Base-by-base conservation (phyloP, 495 filamentous ascomycete genomes). In the Jackrogersella minutella region DNA sequence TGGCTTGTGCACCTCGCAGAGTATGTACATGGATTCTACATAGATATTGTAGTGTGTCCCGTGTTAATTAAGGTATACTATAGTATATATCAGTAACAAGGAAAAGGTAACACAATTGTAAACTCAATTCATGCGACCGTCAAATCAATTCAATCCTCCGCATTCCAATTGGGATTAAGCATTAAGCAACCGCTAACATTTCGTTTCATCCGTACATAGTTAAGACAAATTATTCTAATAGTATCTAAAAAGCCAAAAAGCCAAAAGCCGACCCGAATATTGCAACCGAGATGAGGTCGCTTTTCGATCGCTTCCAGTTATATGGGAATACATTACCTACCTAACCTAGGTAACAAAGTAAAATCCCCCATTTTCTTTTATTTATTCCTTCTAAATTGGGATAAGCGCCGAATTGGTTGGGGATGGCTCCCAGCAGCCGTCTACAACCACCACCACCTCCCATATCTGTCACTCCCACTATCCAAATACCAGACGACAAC, bases 401-500 rank as follows among this genome's bases (percentile, higher is more conserved):
- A 66, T 36, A 70, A 58, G 67, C 67, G 62, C 47, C 52, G 55
- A 62, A 61, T 58, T 47, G 39, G 5, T 57, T 31, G 58, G 67
- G 57, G 44, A 69, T 69, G 66, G 66, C 66, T 64, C 60, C 66
- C 57, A 64, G 34, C 33, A 60, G 34, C 43, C 56, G 26, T 60
- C 57, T 63, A 52, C 61, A 57, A 57, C 63, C 68, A 52, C 63
- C 68, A 52, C 61, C 66, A 51, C 63, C 68, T 44, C 68, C 72
- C 49, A 66, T 72, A 63, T 65, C 69, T 19, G 53, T 70, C 58
- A 73, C 69, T 36, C 71, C 77, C 50, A 66, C 57, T 53, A 68
- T 77, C 55, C 63, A 73, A 34, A 73, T 57, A 0, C 62, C 63
- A 1, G 72, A 75, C 54, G 69, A 72, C 43, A 26, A 59, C 49